A percentile compares a stretch with the other conserved stretches of the same genome.
phyloP scores from a whole-genome alignment of 2,329 filamentous ascomycete genomes.

The Paraphoma chrysanthemicola region DNA sequence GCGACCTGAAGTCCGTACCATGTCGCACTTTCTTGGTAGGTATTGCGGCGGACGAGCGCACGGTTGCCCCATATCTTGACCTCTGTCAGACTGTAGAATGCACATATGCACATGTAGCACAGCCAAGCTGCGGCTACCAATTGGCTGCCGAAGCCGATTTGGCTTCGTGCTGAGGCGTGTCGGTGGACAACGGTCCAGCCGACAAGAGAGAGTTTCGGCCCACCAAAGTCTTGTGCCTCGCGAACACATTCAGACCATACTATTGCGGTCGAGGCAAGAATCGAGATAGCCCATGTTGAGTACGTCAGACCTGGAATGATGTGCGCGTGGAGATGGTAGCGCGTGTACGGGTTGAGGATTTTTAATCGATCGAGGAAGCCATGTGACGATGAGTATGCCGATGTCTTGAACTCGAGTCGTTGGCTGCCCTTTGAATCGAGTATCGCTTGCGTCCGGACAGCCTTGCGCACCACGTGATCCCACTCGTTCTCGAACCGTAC shows the following conservation, averaged over 20 bases:
- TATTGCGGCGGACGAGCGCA: conserved; percentile 87
- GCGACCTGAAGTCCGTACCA: conserved; percentile 96
- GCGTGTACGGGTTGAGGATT: conserved; percentile 78
- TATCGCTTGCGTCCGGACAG: conserved; percentile 78
- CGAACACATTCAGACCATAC: conserved; percentile 95
- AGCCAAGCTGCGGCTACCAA: conserved; percentile 86
- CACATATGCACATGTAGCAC: conserved; percentile 92
- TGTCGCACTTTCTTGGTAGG: conserved; percentile 89
- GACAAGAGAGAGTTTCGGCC: conserved; percentile 74
- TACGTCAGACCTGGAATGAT: conserved; percentile 74
- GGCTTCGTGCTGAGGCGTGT: conserved; percentile 71
- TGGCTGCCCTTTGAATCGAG: conserved; percentile 83
- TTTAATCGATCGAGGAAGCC: conserved; percentile 51
- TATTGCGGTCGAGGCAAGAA: conserved; percentile 79
- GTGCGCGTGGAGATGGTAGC: conserved; percentile 79
- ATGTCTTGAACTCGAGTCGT: conserved; percentile 75
- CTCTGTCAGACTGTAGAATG: conserved; percentile 85
- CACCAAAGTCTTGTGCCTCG: conserved; percentile 63
- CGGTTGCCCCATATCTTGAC: conserved; percentile 98
- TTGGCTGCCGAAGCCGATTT: conserved; percentile 87
- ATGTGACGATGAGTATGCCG: conserved; percentile 56
- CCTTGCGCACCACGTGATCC: conserved; percentile 77
- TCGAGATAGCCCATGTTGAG: conserved; percentile 69
- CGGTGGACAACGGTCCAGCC: conserved; percentile 76
- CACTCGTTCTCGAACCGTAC: conserved; percentile 86